Percentiles rank a stretch among this genome's conserved stretches.
Conservation (phyloP, 2,329 filamentous ascomycete species). For the Epicoccum sorghinum region DNA sequence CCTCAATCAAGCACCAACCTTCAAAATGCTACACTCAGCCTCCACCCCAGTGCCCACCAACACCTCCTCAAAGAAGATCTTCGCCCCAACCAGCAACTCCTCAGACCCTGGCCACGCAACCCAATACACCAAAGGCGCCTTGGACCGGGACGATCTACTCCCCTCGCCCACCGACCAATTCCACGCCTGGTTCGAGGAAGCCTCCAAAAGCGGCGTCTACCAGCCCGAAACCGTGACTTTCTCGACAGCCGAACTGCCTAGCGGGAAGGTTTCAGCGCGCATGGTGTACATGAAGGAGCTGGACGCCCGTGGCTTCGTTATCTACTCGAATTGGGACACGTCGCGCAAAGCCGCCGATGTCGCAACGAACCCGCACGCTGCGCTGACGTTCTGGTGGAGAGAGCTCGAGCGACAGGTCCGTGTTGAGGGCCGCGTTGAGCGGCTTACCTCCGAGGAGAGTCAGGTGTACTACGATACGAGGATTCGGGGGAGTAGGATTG, state of each 20-base stretch:
- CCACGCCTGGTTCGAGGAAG: conserved; percentile 83
- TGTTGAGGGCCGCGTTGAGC: conserved; percentile 77
- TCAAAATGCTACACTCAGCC: conserved; percentile 35
- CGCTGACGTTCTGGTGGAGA: conserved; percentile 90
- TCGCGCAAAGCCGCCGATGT: conserved; percentile 73
- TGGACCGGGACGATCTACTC: conserved; percentile 66
- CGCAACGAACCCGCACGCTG: conserved; percentile 74
- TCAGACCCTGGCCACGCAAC: conserved; percentile 67
- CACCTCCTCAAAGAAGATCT: conserved; percentile 49
- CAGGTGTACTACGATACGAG: conserved; percentile 68
- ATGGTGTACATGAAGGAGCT: conserved; percentile 96
- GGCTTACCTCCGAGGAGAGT: conserved; percentile 73
- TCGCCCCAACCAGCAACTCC: conserved; percentile 66
- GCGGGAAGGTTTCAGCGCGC: conserved; percentile 81
- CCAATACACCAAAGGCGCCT: conserved; percentile 73
- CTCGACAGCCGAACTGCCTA: conserved; percentile 82
- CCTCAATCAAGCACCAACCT: background rate
- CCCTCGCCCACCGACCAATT: conserved; percentile 80
- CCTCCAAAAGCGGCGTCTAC: conserved; percentile 65
- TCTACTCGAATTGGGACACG: conserved; percentile 92
- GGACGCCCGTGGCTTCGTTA: conserved; percentile 79
- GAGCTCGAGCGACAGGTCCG: conserved; percentile 86
- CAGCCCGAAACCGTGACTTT: conserved; percentile 90
- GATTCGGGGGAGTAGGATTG: conserved; percentile 81
- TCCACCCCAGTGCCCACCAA: conserved; percentile 11